Evolutionary conservation across 805 yeast genomes (phyloP), one percentile per base, ranked within the genome.

Genomic region (Metschnikowia kunwiensis): DNA sequence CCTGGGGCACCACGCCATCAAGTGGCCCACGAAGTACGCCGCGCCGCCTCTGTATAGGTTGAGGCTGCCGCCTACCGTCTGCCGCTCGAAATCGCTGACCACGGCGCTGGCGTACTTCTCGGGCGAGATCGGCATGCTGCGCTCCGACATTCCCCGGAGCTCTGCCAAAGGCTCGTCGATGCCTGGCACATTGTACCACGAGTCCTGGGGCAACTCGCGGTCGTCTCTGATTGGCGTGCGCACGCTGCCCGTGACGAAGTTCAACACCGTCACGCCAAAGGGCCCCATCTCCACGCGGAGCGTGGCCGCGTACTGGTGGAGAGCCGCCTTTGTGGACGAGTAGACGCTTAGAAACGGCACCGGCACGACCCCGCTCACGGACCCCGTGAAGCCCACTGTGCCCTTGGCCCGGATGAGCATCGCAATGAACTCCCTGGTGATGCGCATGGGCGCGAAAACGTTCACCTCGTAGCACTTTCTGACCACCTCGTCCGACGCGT

Each of bases 201-300:
- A 80, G 17, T 53, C 59, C 12, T 57, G 57, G 3, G 84, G 82
- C 16, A 82, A 53, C 0, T 76, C 70, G 46, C 86, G 66, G 4
- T 63, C 74, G 48, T 83, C 89, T 0, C 78, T 83, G 49, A 84
- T 81, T 38, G 78, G 68, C 0, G 91, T 82, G 12, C 62, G 61
- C 22, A 84, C 93, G 27, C 84, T 89, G 23, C 93, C 94, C 5
- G 91, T 84, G 29, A 82, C 61, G 10, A 80, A 69, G 50, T 81
- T 80, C 43, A 82, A 65, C 0, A 84, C 91, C 30, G 77, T 66
- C 4, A 85, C 91, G 11, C 73, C 82, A 47, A 82, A 79, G 3
- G 86, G 83, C 53, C 75, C 74, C 72, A 85, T 54, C 57, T 84
- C 94, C 16, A 78, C 53, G 32, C 80, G 74, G 36, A 85, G 60